Evolutionary conservation across 2,329 filamentous ascomycete genomes (phyloP).

Genomic region (Aspergillus alliaceus): DNA sequence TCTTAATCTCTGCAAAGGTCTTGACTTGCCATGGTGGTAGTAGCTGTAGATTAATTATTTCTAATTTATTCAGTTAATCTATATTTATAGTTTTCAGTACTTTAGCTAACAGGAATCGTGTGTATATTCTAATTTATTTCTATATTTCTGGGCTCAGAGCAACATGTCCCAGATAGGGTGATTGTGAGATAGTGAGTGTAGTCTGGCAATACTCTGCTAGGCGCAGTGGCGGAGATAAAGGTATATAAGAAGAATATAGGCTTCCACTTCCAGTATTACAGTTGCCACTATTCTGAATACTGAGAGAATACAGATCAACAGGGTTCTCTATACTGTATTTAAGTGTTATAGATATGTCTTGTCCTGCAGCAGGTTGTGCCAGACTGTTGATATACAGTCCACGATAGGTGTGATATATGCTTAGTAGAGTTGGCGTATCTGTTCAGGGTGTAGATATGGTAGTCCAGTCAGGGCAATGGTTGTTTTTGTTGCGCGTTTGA

Average conservation of each 20-base stretch:
- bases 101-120: conserved; percentile 22
- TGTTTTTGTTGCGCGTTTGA: conserved; percentile 17
- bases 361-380: conserved; percentile 19
- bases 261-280: conserved; percentile 18
- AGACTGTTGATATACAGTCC: conserved; percentile 24
- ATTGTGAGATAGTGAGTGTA: conserved; percentile 12
- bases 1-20: conserved; percentile 23
- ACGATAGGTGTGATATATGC: conserved; percentile 19
- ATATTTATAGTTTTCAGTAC: too few species aligned
- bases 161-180: conserved; percentile 16
- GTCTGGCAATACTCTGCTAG: too few species aligned
- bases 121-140: conserved; percentile 3
- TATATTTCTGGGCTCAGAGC: conserved; percentile 1
- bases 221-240: too few species aligned
- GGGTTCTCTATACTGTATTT: conserved; percentile 15
- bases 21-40: conserved; percentile 20
- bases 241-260: conserved; percentile 12
- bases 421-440: conserved; percentile 26
- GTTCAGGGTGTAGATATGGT: conserved; percentile 16
- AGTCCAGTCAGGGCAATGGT: conserved; percentile 17
- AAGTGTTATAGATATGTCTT: conserved; percentile 18
- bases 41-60: conserved; percentile 24
- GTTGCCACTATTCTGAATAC: conserved; percentile 18
- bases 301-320: conserved; percentile 19
- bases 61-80: conserved; percentile 19